Conservation (phyloP, 1,284 basidiomycete species). For the Volvariella surrecta region DNA sequence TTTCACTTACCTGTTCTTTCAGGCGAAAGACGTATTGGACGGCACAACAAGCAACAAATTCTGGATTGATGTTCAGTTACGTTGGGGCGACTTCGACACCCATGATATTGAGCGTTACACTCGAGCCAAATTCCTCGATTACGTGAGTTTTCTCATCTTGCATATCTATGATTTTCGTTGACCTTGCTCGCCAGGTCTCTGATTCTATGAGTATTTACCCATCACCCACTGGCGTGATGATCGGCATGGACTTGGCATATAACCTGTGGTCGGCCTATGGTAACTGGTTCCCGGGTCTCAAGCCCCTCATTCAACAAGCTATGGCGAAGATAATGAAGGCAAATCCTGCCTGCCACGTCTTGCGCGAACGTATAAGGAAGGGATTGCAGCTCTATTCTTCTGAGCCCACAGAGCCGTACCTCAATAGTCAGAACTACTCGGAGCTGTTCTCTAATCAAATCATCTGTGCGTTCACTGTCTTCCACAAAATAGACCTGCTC, state of each 20-base stretch:
- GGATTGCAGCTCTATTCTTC: slow-evolving; percentile 98
- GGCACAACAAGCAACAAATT: slow-evolving; percentile 98
- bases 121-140: slow-evolving; percentile 96
- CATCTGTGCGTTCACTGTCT: slow-evolving; percentile 64
- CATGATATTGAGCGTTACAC: slow-evolving; percentile 98
- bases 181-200: slow-evolving; percentile 50
- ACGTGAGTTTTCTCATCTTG: slow-evolving; percentile 38
- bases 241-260: slow-evolving; percentile 97
- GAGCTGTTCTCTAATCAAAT: slow-evolving; percentile 99
- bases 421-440: slow-evolving; percentile 97
- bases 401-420: slow-evolving; percentile 97
- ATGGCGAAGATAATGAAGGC: slow-evolving; percentile 99
- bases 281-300: slow-evolving; percentile 99
- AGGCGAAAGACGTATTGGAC: slow-evolving; percentile 93
- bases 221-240: slow-evolving; percentile 96
- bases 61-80: slow-evolving; percentile 97
- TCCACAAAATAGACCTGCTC: slow-evolving; percentile 8
- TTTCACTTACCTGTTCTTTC: slow-evolving; percentile 6
- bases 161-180: slow-evolving; percentile 6
- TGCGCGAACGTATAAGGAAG: slow-evolving; percentile 98
- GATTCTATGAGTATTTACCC: slow-evolving; percentile 98
- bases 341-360: slow-evolving; percentile 95
- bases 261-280: slow-evolving; percentile 99
- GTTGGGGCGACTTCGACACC: slow-evolving; percentile 99
- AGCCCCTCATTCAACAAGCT: slow-evolving; percentile 96